phyloP scores from a whole-genome alignment of 805 yeast species.

The Lachancea meyersii region DNA sequence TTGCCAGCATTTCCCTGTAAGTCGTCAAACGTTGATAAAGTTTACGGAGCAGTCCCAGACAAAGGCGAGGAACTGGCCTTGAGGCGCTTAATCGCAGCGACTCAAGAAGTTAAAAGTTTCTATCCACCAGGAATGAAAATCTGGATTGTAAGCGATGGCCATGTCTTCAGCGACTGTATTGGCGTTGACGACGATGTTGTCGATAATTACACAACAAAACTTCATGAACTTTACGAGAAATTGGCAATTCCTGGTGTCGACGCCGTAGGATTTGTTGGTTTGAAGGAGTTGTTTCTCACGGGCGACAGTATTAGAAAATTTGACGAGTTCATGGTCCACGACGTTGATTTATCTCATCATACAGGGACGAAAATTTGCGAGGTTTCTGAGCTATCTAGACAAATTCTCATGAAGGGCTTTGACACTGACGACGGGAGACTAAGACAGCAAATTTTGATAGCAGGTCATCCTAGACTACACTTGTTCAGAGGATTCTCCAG shows the following conservation, averaged over 20 bases:
- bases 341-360: conserved; percentile 31
- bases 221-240: conserved; percentile 39
- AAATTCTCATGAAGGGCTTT: conserved; percentile 40
- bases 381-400: conserved; percentile 36
- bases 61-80: conserved; percentile 45
- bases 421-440: conserved; percentile 56
- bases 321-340: conserved; percentile 28
- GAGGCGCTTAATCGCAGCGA: conserved; percentile 33
- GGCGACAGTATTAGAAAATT: conserved; percentile 24
- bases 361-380: conserved; percentile 37
- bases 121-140: conserved; percentile 52
- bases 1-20: conserved; percentile 63
- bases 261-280: conserved; percentile 38
- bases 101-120: conserved; percentile 32
- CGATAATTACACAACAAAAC: conserved; percentile 40
- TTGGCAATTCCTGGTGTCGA: conserved; percentile 31
- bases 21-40: conserved; percentile 51
- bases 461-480: conserved; percentile 47
- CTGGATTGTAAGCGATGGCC: conserved; percentile 58
- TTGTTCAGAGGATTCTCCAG: conserved; percentile 53
- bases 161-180: conserved; percentile 58
- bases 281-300: conserved; percentile 37
- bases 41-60: conserved; percentile 45
- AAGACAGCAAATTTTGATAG: conserved; percentile 52
- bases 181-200: conserved; percentile 55